These are phyloP conservation scores for Nakataea oryzae DNA, from an alignment of 2,329 filamentous ascomycete species.

Conservation along the genomic window DNA sequence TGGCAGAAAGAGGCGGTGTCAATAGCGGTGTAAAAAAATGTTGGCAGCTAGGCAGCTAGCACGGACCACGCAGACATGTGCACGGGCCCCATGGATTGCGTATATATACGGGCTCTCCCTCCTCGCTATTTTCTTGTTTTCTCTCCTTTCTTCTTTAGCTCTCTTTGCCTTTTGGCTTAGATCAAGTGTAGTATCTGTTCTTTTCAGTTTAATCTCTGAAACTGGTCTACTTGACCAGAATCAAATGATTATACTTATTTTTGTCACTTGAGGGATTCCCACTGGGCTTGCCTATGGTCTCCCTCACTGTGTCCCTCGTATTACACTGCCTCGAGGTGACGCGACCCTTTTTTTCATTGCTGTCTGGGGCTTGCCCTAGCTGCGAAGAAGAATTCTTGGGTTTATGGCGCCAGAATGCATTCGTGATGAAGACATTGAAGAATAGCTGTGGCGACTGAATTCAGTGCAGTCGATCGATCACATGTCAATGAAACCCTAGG, in stretches of 20 bases:
- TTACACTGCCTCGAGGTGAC: conserved; percentile 64
- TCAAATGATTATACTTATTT: conserved; percentile 73
- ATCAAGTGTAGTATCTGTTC: conserved; percentile 95
- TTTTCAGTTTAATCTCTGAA: conserved; percentile 96
- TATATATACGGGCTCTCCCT: background rate
- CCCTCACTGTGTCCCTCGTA: conserved; percentile 60
- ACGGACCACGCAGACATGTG: background rate
- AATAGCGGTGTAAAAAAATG: background rate
- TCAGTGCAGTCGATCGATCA: too few relatives aligned
- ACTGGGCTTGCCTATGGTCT: conserved; percentile 62
- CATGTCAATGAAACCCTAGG: too few relatives aligned
- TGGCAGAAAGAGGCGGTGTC: background rate
- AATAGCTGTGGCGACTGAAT: too few relatives aligned
- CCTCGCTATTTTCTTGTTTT: background rate
- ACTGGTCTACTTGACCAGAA: conserved; percentile 59
- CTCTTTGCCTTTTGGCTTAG: conserved; percentile 58
- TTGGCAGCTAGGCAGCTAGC: background rate
- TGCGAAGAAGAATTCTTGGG: conserved; percentile 52
- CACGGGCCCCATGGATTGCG: background rate
- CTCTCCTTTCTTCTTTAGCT: conserved; percentile 23
- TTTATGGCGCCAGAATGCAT: too few relatives aligned
- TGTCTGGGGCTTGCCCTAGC: conserved; percentile 34
- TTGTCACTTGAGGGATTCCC: conserved; percentile 42
- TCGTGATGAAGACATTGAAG: too few relatives aligned
- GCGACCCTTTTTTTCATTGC: conserved; percentile 56